These are phyloP conservation scores for Rhizophora mangle DNA, from an alignment of 345 rosid species.

Conservation along the genomic window DNA sequence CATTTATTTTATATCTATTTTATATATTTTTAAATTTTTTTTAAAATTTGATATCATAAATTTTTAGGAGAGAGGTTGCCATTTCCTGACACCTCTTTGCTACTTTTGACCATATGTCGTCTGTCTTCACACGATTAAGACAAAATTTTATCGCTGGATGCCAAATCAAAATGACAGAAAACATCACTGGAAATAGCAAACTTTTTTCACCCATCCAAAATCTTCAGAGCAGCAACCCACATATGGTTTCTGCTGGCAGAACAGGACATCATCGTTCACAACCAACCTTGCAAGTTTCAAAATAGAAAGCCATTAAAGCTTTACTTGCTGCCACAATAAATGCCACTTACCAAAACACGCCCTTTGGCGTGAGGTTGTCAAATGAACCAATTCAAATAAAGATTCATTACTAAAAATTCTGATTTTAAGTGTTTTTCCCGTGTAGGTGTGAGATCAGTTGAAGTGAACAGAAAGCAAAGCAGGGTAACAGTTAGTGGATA, in stretches of 20 bases:
- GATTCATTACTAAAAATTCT: neutral
- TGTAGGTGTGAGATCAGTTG: slow-evolving; percentile 44
- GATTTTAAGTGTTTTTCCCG: neutral
- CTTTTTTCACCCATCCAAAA: no score
- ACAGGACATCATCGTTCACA: slow-evolving; percentile 3
- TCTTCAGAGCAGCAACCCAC: neutral
- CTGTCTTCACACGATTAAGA: neutral
- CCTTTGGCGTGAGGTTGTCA: neutral
- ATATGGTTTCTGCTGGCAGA: neutral
- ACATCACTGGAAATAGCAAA: neutral
- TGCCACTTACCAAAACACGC: slow-evolving; percentile 10
- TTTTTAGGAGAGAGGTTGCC: slow-evolving; percentile 2
- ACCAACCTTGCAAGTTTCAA: neutral
- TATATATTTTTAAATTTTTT: neutral
- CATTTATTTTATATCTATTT: no score
- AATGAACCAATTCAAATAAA: neutral
- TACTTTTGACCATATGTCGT: neutral
- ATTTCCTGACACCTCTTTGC: neutral
- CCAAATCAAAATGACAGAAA: neutral
- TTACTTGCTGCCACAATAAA: slow-evolving; percentile 3
- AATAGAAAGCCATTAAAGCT: no score
- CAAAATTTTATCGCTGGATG: neutral
- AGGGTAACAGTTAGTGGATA: slow-evolving; percentile 40
- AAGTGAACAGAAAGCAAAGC: slow-evolving; percentile 50
- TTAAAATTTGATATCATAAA: slow-evolving; percentile 8